phyloP scores from a whole-genome alignment of 495 filamentous ascomycete species.

The Pyrenula aspistea region DNA sequence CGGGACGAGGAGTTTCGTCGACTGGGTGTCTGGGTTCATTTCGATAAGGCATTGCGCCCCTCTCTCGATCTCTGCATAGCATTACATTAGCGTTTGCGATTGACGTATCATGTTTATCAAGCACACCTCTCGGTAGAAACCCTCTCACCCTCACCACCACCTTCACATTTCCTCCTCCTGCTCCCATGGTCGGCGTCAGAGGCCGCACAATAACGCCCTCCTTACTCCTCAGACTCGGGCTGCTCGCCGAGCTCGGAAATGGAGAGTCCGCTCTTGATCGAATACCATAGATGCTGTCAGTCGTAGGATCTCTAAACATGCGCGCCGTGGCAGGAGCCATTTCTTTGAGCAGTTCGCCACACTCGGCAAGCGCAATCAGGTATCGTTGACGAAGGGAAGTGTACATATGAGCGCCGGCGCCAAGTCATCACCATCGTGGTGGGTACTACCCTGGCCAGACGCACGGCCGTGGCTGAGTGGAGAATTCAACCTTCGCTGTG shows the following conservation, averaged over 20 bases:
- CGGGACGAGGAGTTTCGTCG: conserved; percentile 65
- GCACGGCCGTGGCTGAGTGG: no score
- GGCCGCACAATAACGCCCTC: conserved; percentile 12
- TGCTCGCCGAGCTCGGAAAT: conserved; percentile 9
- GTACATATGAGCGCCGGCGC: background rate
- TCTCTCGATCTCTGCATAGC: conserved; percentile 57
- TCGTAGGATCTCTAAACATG: conserved; percentile 12
- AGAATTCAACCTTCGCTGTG: no score
- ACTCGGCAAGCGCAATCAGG: background rate
- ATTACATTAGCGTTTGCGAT: background rate
- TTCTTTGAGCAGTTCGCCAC: background rate
- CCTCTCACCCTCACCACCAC: conserved; percentile 88
- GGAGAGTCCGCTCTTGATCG: background rate
- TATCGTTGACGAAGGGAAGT: background rate
- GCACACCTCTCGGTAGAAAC: conserved; percentile 76
- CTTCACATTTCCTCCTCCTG: conserved; percentile 73
- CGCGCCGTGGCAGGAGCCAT: conserved; percentile 11
- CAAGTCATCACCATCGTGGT: no score
- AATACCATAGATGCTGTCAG: conserved; percentile 9
- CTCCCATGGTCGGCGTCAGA: conserved; percentile 19
- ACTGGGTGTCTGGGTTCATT: conserved; percentile 79
- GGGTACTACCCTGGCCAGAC: no score
- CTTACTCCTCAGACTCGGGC: conserved; percentile 19
- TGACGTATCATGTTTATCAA: background rate
- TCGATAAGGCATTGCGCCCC: conserved; percentile 72